Conservation (phyloP, 768 basidiomycete species). For the Agrocybe pediades region DNA sequence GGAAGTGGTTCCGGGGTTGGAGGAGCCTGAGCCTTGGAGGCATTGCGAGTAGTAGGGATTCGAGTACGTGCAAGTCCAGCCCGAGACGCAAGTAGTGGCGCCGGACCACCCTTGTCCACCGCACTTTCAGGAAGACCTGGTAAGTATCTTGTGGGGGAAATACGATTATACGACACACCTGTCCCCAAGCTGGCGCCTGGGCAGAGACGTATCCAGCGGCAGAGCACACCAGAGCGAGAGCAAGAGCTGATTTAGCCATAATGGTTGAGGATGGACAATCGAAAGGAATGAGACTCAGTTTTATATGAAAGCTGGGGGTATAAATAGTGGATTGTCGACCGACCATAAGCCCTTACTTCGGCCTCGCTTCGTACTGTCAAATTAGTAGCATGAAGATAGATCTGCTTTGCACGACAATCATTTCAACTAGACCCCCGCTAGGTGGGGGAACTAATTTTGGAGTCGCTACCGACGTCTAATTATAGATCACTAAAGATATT, state of each 20-base stretch:
- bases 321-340: conserved; percentile 16
- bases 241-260: conserved; percentile 14
- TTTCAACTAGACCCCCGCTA: not conserved
- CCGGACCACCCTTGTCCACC: conserved; percentile 56
- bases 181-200: conserved; percentile 33
- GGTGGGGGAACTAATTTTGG: not conserved
- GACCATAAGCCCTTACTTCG: conserved; percentile 42
- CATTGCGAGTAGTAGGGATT: conserved; percentile 58
- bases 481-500: not conserved
- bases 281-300: conserved; percentile 1
- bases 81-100: conserved; percentile 47
- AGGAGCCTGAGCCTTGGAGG: conserved; percentile 46
- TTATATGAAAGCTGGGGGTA: conserved; percentile 1
- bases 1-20: conserved; percentile 26
- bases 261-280: not conserved
- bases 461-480: not conserved
- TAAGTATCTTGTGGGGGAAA: not conserved
- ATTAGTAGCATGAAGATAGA: not conserved
- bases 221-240: conserved; percentile 8
- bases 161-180: conserved; percentile 25
- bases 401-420: not conserved
- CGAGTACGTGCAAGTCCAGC: conserved; percentile 44
- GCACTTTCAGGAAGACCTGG: conserved; percentile 37
- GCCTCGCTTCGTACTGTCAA: conserved; percentile 12
- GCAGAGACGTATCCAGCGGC: conserved; percentile 10